These are phyloP conservation scores for Bjerkandera adusta DNA, from an alignment of 1,284 basidiomycete species.

Conservation along the genomic window DNA sequence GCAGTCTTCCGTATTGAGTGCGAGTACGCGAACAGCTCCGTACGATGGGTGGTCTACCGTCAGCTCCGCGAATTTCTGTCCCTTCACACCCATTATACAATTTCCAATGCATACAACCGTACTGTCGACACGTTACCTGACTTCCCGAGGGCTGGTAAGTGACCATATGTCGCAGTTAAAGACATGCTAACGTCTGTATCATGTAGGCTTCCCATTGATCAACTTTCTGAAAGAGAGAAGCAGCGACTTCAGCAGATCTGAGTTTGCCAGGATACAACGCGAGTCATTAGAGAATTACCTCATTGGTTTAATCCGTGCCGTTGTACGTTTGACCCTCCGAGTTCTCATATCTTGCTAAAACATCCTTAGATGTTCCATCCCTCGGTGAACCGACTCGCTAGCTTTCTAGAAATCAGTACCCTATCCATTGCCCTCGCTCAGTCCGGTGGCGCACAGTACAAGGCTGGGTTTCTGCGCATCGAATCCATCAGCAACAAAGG, in stretches of 20 bases:
- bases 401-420: constrained; percentile 95
- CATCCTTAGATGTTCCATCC: constrained; percentile 91
- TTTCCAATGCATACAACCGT: constrained; percentile 78
- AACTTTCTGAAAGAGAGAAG: constrained; percentile 71
- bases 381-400: constrained; percentile 86
- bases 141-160: constrained; percentile 85
- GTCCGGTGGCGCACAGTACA: constrained; percentile 82
- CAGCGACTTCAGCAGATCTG: constrained; percentile 54
- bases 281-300: constrained; percentile 89
- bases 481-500: constrained; percentile 48
- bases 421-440: constrained; percentile 84
- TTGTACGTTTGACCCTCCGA: constrained; percentile 71
- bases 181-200: not conserved
- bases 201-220: constrained; percentile 80
- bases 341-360: constrained; percentile 9
- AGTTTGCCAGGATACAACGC: constrained; percentile 81
- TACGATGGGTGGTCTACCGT: constrained; percentile 96
- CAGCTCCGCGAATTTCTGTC: constrained; percentile 92
- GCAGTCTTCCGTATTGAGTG: constrained; percentile 93
- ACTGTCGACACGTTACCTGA: constrained; percentile 83
- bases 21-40: constrained; percentile 94
- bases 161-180: not conserved
- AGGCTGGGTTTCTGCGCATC: constrained; percentile 83
- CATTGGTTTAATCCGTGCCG: constrained; percentile 83
- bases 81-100: constrained; percentile 88